These are phyloP conservation scores for Quercus bicolor DNA, from an alignment of 306 rosid species.

Conservation along the genomic window DNA sequence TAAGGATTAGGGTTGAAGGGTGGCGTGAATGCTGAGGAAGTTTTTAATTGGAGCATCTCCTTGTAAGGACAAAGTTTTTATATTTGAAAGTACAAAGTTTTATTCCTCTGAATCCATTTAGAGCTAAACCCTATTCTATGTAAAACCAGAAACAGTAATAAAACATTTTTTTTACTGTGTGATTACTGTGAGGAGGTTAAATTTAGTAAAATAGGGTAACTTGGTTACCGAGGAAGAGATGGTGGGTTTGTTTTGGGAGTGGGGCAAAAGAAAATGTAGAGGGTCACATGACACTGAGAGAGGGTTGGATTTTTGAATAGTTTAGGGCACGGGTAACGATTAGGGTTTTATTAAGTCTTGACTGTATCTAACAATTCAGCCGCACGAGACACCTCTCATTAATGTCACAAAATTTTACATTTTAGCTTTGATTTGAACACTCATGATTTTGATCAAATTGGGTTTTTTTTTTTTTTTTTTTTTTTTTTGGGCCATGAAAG, in stretches of 20 bases:
- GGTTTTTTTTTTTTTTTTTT: not conserved
- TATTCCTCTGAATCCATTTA: no score
- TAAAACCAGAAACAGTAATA: not conserved
- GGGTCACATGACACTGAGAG: conserved; percentile 40
- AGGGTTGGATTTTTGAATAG: conserved; percentile 31
- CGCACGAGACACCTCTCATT: conserved; percentile 47
- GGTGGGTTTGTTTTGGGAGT: conserved; percentile 93
- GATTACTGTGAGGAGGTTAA: conserved; percentile 34
- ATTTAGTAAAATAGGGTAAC: conserved; percentile 41
- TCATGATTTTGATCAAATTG: conserved; percentile 2
- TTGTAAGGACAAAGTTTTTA: conserved; percentile 9
- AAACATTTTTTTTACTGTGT: conserved; percentile 31
- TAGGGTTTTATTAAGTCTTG: conserved; percentile 60
- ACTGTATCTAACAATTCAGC: conserved; percentile 46
- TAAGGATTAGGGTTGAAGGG: conserved; percentile 20
- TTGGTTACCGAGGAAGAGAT: conserved; percentile 63
- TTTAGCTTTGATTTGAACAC: conserved; percentile 15
- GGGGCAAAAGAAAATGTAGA: conserved; percentile 44
- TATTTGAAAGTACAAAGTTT: no score
- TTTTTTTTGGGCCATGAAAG: not conserved
- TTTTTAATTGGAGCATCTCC: conserved; percentile 28
- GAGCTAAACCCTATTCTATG: no score
- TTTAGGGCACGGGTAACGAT: conserved; percentile 66
- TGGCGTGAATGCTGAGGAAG: conserved; percentile 45
- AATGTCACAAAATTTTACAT: conserved; percentile 38